phyloP scores from a whole-genome alignment of 768 basidiomycete genomes.

The Pleurotus citrinopileatus region DNA sequence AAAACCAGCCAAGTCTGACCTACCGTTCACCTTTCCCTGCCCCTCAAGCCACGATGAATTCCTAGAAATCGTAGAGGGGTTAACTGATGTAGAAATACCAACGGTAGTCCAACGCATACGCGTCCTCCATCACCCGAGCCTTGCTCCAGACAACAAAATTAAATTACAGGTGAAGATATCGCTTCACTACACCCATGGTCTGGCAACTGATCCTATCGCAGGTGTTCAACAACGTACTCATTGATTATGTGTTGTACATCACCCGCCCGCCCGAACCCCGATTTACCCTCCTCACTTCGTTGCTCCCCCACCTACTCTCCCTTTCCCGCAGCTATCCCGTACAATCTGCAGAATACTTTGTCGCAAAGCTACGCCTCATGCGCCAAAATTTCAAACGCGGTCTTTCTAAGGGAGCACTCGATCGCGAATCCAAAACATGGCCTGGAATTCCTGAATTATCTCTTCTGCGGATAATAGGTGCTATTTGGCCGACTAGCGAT shows the following conservation, averaged over 20 bases:
- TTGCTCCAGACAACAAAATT: constrained; percentile 88
- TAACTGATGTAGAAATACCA: constrained; percentile 71
- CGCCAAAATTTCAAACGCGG: constrained; percentile 91
- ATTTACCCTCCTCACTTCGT: constrained; percentile 55
- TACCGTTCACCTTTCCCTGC: constrained; percentile 93
- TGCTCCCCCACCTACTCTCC: constrained; percentile 77
- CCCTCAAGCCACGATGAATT: constrained; percentile 87
- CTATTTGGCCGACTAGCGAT: constrained; percentile 93
- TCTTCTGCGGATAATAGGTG: constrained; percentile 76
- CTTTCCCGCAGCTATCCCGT: constrained; percentile 82
- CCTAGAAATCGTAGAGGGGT: constrained; percentile 70
- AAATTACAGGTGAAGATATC: constrained; percentile 71
- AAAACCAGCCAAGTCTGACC: constrained; percentile 44
- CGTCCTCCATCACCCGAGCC: constrained; percentile 86
- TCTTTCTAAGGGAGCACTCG: constrained; percentile 63
- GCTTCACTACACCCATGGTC: background rate
- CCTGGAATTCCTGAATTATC: constrained; percentile 81
- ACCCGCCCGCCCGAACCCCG: constrained; percentile 61
- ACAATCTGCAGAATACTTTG: constrained; percentile 73
- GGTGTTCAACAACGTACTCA: constrained; percentile 63
- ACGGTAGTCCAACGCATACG: constrained; percentile 89
- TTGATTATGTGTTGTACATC: constrained; percentile 85
- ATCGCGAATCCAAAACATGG: constrained; percentile 75
- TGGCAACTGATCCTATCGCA: background rate
- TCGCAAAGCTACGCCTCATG: constrained; percentile 83